Evolutionary conservation across 148 eudicot genomes (phyloP).

Genomic region (Tetragonia tetragonoides): DNA sequence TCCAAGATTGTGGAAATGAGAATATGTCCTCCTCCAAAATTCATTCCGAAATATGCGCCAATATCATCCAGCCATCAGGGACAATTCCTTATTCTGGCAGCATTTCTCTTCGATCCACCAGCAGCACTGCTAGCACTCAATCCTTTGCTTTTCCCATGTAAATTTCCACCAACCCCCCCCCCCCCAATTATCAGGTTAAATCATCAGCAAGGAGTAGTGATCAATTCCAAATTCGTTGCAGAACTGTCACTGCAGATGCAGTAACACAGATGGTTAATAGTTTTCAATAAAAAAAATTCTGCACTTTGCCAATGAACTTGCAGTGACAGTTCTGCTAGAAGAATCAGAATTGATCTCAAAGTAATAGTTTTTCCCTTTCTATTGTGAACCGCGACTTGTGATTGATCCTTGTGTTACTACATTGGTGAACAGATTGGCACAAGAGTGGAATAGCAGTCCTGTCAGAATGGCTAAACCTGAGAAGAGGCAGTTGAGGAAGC

Average conservation of each 20-base stretch:
- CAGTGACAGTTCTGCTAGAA: not conserved
- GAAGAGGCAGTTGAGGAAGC: conserved; percentile 23
- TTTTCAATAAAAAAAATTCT: too few relatives aligned
- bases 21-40: conserved; percentile 5
- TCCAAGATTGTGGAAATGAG: conserved; percentile 10
- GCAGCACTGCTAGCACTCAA: conserved; percentile 33
- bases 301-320: too few relatives aligned
- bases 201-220: too few relatives aligned
- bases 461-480: conserved; percentile 31
- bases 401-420: not conserved
- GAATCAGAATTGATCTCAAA: not conserved
- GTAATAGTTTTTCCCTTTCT: not conserved
- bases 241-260: not conserved
- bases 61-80: conserved; percentile 13
- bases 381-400: not conserved
- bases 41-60: conserved; percentile 10
- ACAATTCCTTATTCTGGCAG: conserved; percentile 27
- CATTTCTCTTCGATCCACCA: conserved; percentile 38
- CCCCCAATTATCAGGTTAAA: not conserved
- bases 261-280: too few relatives aligned
- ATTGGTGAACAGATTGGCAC: conserved; percentile 30
- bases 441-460: conserved; percentile 33
- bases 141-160: conserved; percentile 44
- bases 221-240: not conserved
- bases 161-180: not conserved